These are phyloP conservation scores for Tylopilus sp. DNA, from an alignment of 768 basidiomycete genomes.

Conservation along the genomic window DNA sequence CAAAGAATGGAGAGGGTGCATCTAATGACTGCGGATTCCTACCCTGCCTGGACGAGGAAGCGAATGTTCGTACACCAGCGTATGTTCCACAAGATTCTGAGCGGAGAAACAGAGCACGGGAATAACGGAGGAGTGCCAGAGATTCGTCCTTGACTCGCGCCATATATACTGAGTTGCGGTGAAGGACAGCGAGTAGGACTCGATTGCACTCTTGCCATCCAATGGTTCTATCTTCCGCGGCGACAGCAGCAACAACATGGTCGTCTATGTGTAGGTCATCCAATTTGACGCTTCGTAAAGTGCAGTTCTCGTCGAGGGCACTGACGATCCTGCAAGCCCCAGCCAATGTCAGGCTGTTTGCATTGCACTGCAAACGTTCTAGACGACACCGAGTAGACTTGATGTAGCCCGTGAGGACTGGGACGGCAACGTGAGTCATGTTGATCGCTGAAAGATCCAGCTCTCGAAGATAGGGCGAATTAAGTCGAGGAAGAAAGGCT, in stretches of 20 bases:
- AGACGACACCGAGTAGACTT: slow-evolving; percentile 49
- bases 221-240: slow-evolving; percentile 19
- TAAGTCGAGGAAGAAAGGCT: slow-evolving; percentile 47
- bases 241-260: slow-evolving; percentile 23
- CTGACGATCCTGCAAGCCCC: slow-evolving; percentile 44
- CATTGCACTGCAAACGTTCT: slow-evolving; percentile 49
- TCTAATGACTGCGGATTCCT: slow-evolving; percentile 6
- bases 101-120: slow-evolving; percentile 49
- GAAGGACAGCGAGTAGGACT: slow-evolving; percentile 33
- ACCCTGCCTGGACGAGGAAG: slow-evolving; percentile 3
- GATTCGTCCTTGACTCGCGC: slow-evolving; percentile 44
- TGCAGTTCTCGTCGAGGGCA: slow-evolving; percentile 47
- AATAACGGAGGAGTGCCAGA: slow-evolving; percentile 45
- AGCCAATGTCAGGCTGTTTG: slow-evolving; percentile 48
- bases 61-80: background rate
- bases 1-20: slow-evolving; percentile 30
- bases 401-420: slow-evolving; percentile 47
- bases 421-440: slow-evolving; percentile 41
- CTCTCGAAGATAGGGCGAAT: slow-evolving; percentile 47
- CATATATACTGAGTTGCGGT: slow-evolving; percentile 44
- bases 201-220: slow-evolving; percentile 33
- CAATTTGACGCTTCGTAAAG: slow-evolving; percentile 46
- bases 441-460: slow-evolving; percentile 53
- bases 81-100: slow-evolving; percentile 13
- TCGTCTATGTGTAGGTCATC: slow-evolving; percentile 40